Percentiles rank a stretch among this genome's conserved stretches.
These are phyloP conservation scores for Malassezia cuniculi DNA, from an alignment of 1,284 basidiomycete species.

Conservation along the genomic window DNA sequence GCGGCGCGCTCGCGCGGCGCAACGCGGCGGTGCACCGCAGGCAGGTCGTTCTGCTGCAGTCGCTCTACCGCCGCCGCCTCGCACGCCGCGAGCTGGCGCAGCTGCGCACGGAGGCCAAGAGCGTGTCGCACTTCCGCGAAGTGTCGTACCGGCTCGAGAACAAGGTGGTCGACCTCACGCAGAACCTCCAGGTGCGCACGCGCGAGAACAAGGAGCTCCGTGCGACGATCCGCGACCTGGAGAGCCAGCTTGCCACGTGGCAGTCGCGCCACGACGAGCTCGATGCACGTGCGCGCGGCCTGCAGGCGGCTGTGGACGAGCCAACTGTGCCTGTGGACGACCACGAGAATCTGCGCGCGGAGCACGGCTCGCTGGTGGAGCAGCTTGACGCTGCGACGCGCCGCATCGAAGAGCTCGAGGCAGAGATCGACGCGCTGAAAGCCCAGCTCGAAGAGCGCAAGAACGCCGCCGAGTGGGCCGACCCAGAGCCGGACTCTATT, in stretches of 20 bases:
- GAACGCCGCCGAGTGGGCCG: background rate
- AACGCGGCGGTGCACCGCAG: background rate
- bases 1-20: conserved; percentile 62
- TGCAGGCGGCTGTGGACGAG: conserved; percentile 59
- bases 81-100: conserved; percentile 73
- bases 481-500: conserved; percentile 8
- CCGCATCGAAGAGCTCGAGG: conserved; percentile 71
- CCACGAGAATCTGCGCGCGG: conserved; percentile 62
- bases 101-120: conserved; percentile 80
- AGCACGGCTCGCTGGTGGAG: conserved; percentile 70
- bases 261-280: conserved; percentile 75
- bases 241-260: conserved; percentile 74
- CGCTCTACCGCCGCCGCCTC: conserved; percentile 73
- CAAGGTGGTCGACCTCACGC: conserved; percentile 97
- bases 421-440: conserved; percentile 60
- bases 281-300: conserved; percentile 62
- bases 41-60: conserved; percentile 73
- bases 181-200: conserved; percentile 79
- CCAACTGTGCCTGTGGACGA: conserved; percentile 62
- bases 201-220: conserved; percentile 79
- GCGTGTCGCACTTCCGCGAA: conserved; percentile 95
- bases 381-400: conserved; percentile 63
- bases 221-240: conserved; percentile 60
- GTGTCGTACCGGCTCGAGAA: conserved; percentile 96
- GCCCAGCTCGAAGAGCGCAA: conserved; percentile 54